Evolutionary conservation across 805 yeast genomes (phyloP), one percentile per base, ranked within the genome.

Genomic region (Wickerhamiella australiensis): DNA sequence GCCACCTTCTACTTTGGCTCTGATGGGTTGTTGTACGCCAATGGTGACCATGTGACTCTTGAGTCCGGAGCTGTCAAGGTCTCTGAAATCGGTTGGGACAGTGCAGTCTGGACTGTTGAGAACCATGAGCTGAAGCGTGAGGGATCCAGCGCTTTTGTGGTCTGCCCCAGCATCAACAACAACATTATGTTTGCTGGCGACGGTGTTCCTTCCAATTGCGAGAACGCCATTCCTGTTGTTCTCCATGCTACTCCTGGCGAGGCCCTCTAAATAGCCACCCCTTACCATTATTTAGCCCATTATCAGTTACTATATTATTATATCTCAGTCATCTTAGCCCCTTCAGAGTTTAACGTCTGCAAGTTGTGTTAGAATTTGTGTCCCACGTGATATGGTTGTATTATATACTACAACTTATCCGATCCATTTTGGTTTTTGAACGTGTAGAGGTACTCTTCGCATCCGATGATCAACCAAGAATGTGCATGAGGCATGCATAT

Each of bases 131-230:
- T 38, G 13, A 8, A n/a, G n/a, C 9, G 9, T n/a, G 15, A 11
- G 11, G 42, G 29, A n/a, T 5, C 6, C 17, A 25, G 18, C 46
- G 22, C 36, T 18, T 42, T 26, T 26, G 33, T 26, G 12, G 36
- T 42, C 11, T 42, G 46, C 46, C 46, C 46, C 36, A 20, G 18
- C 46, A 27, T 21, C 36, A 42, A 42, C 46, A 27, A 15, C 46
- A 42, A 42, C 36, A 27, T 42, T 9, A 23, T 12, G 5, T 42
- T 9, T 18, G 36, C 21, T 15, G 13, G 12, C n/a, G 8, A 26
- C 25, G 46, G 46, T 23, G 23, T 27, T 27, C 36, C 35, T 15
- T 15, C 23, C 36, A 26, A 26, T 23, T 42, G 46, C 36, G 23
- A 15, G 20, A 27, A 27, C 36, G 25, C 36, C 25, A 20, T 42